phyloP scores from a whole-genome alignment of 2,329 filamentous ascomycete genomes.

The Diaporthe citri region DNA sequence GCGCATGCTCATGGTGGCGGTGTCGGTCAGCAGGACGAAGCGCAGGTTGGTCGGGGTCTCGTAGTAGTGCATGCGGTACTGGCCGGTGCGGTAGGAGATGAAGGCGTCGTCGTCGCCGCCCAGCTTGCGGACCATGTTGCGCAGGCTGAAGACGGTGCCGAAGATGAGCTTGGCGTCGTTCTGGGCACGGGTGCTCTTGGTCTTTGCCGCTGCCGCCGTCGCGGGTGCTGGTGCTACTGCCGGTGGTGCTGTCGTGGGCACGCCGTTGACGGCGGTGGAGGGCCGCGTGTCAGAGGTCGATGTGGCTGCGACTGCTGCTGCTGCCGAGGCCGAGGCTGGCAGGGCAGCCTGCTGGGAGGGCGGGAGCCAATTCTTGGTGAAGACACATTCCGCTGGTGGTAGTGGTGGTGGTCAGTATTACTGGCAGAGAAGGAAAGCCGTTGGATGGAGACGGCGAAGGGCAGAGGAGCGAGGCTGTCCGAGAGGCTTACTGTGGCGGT shows the following conservation, averaged over 20 bases:
- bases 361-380: conserved; percentile 86
- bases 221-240: conserved; percentile 14
- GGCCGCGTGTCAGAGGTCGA: conserved; percentile 55
- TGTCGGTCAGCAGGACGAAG: conserved; percentile 96
- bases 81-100: conserved; percentile 89
- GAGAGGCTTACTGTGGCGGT: conserved; percentile 84
- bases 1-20: conserved; percentile 87
- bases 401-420: conserved; percentile 36
- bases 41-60: conserved; percentile 96
- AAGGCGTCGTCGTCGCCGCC: conserved; percentile 96
- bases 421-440: not conserved
- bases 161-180: conserved; percentile 98
- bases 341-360: conserved; percentile 52
- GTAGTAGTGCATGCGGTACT: conserved; percentile 99
- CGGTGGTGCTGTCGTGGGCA: conserved; percentile 39
- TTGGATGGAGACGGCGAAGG: too few species aligned
- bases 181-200: conserved; percentile 46
- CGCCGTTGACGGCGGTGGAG: conserved; percentile 34
- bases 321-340: conserved; percentile 48
- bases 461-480: too few species aligned
- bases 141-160: conserved; percentile 93
- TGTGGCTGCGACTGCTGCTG: conserved; percentile 50
- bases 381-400: conserved; percentile 90
- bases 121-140: conserved; percentile 96
- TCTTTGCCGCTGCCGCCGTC: conserved; percentile 15